Evolutionary conservation across 352 stramenopile genomes (phyloP).

Genomic region (Phytophthora constricta): DNA sequence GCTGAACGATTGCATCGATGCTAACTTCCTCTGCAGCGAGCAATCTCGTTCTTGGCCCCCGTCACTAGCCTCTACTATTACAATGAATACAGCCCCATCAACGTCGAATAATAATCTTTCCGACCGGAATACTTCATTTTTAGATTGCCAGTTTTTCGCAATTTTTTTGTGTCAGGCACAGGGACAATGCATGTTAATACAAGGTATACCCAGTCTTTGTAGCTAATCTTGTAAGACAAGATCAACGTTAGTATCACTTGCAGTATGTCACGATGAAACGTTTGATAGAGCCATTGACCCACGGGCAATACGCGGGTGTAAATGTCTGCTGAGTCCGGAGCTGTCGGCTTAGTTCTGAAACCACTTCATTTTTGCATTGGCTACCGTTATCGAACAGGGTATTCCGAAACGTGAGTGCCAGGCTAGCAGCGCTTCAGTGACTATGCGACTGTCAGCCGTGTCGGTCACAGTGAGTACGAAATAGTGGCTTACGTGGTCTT

Average conservation of each 20-base stretch:
- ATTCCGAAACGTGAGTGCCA: not conserved
- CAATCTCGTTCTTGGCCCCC: too few relatives aligned
- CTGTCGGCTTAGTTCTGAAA: not conserved
- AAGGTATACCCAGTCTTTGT: too few relatives aligned
- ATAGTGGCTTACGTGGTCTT: not conserved
- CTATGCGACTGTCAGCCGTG: not conserved
- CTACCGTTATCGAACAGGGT: not conserved
- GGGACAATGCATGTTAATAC: too few relatives aligned
- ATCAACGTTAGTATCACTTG: not conserved
- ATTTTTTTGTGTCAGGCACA: too few relatives aligned
- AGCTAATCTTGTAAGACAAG: not conserved
- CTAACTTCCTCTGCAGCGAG: too few relatives aligned
- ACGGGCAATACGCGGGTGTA: not conserved
- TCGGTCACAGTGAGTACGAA: not conserved
- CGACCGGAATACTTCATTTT: too few relatives aligned
- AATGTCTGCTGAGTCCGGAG: not conserved
- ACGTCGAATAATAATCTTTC: too few relatives aligned
- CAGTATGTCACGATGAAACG: not conserved
- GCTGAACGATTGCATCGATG: too few relatives aligned
- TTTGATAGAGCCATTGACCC: not conserved
- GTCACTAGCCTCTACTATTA: too few relatives aligned
- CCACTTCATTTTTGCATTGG: not conserved
- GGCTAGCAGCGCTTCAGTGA: not conserved
- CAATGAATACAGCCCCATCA: too few relatives aligned
- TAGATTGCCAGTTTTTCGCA: too few relatives aligned